Evolutionary conservation across 1,139 yeast genomes (phyloP).

Genomic region (Scheffersomyces illinoinensis): DNA sequence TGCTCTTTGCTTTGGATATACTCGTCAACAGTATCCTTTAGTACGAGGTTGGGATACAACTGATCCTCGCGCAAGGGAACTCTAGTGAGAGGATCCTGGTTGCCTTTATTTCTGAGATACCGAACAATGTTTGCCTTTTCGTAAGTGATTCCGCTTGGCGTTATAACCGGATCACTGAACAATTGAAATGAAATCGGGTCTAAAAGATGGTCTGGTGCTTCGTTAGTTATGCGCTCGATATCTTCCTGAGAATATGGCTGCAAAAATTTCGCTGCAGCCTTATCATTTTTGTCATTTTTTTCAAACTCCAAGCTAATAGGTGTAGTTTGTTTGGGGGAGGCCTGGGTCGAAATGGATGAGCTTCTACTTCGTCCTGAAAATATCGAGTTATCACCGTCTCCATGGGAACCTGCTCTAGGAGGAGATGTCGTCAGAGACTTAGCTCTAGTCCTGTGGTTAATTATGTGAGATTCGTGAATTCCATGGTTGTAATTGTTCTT

Average conservation of each 20-base stretch:
- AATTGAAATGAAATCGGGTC: constrained; percentile 51
- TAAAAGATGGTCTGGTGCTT: constrained; percentile 43
- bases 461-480: constrained; percentile 11
- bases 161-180: constrained; percentile 49
- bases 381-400: not conserved
- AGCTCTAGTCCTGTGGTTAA: constrained; percentile 5
- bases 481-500: constrained; percentile 22
- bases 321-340: not conserved
- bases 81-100: constrained; percentile 44
- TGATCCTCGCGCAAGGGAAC: constrained; percentile 36
- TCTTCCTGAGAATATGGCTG: constrained; percentile 2
- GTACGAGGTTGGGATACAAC: constrained; percentile 43
- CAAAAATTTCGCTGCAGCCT: not conserved
- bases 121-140: constrained; percentile 41
- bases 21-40: constrained; percentile 41
- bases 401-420: not conserved
- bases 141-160: constrained; percentile 51
- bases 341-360: not conserved
- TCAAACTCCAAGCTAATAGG: not conserved
- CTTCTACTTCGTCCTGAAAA: not conserved
- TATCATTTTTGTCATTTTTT: not conserved
- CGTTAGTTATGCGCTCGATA: constrained; percentile 15
- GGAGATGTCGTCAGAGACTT: not conserved
- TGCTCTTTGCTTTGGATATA: constrained; percentile 12
- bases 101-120: constrained; percentile 34